Base-by-base conservation (phyloP, 345 rosid species). In the Corymbia maculata region DNA sequence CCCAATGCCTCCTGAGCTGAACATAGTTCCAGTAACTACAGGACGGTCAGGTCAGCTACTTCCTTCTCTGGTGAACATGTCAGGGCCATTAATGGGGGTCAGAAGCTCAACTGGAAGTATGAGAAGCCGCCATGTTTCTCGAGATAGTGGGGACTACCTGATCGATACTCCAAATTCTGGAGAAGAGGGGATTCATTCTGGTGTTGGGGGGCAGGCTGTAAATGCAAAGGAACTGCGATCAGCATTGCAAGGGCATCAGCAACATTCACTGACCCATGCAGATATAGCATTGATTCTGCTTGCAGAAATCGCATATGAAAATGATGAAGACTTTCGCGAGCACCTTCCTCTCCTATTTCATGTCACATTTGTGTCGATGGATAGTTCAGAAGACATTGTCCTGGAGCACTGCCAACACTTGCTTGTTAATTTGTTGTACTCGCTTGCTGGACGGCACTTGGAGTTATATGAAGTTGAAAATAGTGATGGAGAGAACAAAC, bases 321-420 rank as follows among this genome's bases (percentile, higher is more conserved):
- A 98, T 89, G 99, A 98, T 86, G 99, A 98, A 94, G 99, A 98
- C 93, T 98, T 98, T 90, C 95, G 99, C 12, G 99, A 97, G 91
- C 99, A 98, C 92, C 89, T 98, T 93, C 99, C 99, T 79, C 94
- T 98, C 85, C 96, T 98, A 84, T 98, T 98, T 92, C 99, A 98
- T 80, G 98, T 98, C 90, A 98, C 97, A n/a, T 98, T 98, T 92
- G 99, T 98, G 93, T 98, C 98, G 8, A 98, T 97, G 99, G 99
- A 98, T 92, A 98, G 99, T 89, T 98, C 99, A 85, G 99, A 98
- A 92, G 99, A 95, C 89, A 97, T 98, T 88, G 99, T 98, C 93
- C 94, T 98, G 42, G 99, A 97, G 90, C 99, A 98, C 92, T 98
- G 99, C 93, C 99, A 98, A 92, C 98, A 97, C 93, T 92, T 98